phyloP scores from a whole-genome alignment of 805 yeast genomes.

The Kuraishia cidri region DNA sequence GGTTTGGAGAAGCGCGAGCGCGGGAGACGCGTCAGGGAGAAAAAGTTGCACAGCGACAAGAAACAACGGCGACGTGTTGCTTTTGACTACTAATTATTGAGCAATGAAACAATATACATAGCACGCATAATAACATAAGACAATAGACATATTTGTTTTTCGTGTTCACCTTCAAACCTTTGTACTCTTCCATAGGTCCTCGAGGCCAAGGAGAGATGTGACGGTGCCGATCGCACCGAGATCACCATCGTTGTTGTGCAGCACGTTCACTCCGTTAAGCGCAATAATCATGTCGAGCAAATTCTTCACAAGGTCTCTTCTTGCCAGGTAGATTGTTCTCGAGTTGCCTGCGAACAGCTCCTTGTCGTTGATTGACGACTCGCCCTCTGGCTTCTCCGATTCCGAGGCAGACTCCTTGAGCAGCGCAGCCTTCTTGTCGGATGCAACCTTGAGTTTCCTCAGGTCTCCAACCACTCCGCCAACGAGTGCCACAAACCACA shows the following conservation, averaged over 20 bases:
- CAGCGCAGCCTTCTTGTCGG: constrained; percentile 23
- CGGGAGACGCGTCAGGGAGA: too few species aligned
- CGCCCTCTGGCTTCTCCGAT: constrained; percentile 29
- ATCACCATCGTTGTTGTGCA: constrained; percentile 65
- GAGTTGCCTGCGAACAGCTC: constrained; percentile 23
- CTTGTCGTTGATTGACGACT: constrained; percentile 19
- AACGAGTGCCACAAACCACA: constrained; percentile 69
- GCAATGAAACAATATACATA: not conserved
- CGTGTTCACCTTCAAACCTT: not conserved
- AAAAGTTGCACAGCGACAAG: too few species aligned
- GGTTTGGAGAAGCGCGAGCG: too few species aligned
- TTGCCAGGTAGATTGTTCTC: constrained; percentile 35
- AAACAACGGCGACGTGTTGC: too few species aligned
- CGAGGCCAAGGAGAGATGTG: constrained; percentile 72
- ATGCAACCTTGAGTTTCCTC: constrained; percentile 40
- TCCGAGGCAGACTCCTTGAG: constrained; percentile 9
- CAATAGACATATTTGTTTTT: not conserved
- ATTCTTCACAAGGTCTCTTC: constrained; percentile 69
- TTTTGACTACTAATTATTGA: too few species aligned
- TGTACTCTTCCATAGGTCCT: constrained; percentile 48
- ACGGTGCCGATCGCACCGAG: constrained; percentile 80
- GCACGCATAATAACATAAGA: not conserved
- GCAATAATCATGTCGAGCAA: constrained; percentile 70
- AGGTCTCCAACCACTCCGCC: constrained; percentile 54
- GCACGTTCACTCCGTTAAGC: constrained; percentile 50